A percentile compares a stretch with the other conserved stretches of the same genome.
phyloP scores from a whole-genome alignment of 768 basidiomycete species.

The Psilocybe tampanensis region DNA sequence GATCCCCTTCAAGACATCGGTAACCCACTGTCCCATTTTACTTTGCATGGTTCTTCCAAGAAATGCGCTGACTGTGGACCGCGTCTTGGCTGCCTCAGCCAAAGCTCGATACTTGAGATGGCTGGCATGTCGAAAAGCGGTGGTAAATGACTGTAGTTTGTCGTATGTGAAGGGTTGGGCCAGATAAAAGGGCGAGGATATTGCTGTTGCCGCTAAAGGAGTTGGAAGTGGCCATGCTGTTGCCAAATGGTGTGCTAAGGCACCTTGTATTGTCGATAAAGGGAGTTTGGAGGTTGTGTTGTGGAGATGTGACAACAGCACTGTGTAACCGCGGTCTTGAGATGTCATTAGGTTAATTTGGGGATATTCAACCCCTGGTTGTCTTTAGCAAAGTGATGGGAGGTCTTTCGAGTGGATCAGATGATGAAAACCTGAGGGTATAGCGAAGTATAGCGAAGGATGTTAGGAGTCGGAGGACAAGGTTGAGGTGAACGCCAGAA shows the following conservation, averaged over 20 bases:
- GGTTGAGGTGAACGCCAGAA: background rate
- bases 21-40: constrained; percentile 52
- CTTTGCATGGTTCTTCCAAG: constrained; percentile 42
- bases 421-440: background rate
- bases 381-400: background rate
- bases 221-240: constrained; percentile 52
- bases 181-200: constrained; percentile 58
- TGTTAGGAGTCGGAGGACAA: background rate
- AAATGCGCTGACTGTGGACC: constrained; percentile 33
- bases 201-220: constrained; percentile 55
- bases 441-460: background rate
- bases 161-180: constrained; percentile 43
- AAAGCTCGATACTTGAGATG: constrained; percentile 53
- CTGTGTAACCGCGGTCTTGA: constrained; percentile 26
- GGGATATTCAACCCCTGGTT: background rate
- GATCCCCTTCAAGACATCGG: constrained; percentile 54
- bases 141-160: constrained; percentile 51
- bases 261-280: constrained; percentile 50
- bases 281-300: constrained; percentile 44
- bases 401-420: background rate
- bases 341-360: constrained; percentile 13
- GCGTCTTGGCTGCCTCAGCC: constrained; percentile 33
- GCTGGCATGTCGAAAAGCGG: constrained; percentile 61
- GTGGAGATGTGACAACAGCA: constrained; percentile 56
- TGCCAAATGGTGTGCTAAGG: constrained; percentile 63